Conservation (phyloP, 257 asterid species). For the Petrea volubilis region DNA sequence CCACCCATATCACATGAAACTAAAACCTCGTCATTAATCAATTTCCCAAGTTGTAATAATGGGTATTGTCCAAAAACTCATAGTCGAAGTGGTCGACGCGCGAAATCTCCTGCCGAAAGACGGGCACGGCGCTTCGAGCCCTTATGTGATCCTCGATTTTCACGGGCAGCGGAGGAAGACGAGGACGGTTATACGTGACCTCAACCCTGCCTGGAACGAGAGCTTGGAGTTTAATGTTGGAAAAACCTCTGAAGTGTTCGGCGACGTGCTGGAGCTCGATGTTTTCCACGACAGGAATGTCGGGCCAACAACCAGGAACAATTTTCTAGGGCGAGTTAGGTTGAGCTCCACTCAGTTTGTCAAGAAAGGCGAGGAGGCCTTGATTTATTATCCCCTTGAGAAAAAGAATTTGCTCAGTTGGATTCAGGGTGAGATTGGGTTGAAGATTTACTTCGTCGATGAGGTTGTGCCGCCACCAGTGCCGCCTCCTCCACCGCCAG, state of each 20-base stretch:
- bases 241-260: conserved; percentile 63
- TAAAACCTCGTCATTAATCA: too few species aligned
- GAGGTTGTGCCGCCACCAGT: conserved; percentile 52
- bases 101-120: conserved; percentile 76
- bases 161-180: conserved; percentile 87
- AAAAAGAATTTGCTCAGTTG: conserved; percentile 62
- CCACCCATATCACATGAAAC: too few species aligned
- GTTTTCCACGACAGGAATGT: conserved; percentile 60
- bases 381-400: conserved; percentile 77
- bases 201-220: conserved; percentile 81
- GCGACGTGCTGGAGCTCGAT: conserved; percentile 72
- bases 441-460: conserved; percentile 71
- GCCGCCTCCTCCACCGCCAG: conserved; percentile 40
- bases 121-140: conserved; percentile 87
- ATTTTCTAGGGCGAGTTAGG: conserved; percentile 67
- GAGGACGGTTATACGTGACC: conserved; percentile 58
- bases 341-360: conserved; percentile 72
- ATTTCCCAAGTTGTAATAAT: too few species aligned
- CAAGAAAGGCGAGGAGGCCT: conserved; percentile 86
- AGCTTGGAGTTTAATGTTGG: conserved; percentile 61
- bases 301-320: conserved; percentile 80
- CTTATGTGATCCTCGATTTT: conserved; percentile 70
- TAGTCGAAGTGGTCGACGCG: conserved; percentile 79
- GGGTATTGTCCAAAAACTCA: conserved; percentile 57
- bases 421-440: conserved; percentile 83